Conservation (phyloP, 116 monocot species). For the Zostera marina region DNA sequence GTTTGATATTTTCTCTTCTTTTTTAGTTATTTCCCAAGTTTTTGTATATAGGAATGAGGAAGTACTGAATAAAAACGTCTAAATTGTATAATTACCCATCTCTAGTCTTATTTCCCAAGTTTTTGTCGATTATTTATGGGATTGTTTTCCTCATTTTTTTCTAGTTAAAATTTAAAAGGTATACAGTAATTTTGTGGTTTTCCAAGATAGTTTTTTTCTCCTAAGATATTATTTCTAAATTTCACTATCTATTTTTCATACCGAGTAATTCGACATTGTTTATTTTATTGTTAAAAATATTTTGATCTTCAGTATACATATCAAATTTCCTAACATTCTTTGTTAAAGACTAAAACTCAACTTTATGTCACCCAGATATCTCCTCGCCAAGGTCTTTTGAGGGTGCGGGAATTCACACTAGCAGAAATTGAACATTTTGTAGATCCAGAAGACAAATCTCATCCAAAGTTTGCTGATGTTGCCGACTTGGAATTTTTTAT, state of each 20-base stretch:
- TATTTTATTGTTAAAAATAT: neutral
- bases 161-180: neutral
- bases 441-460: conserved; percentile 89
- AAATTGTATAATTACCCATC: no score
- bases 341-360: neutral
- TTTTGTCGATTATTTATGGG: no score
- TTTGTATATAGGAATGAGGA: no score
- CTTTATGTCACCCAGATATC: conserved; percentile 44
- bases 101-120: no score
- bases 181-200: neutral
- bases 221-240: no score
- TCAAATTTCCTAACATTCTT: neutral
- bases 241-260: neutral
- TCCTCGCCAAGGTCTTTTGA: conserved; percentile 85
- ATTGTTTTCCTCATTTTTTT: neutral
- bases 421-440: conserved; percentile 98
- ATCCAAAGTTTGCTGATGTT: conserved; percentile 79
- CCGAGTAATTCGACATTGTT: neutral
- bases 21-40: neutral
- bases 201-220: neutral
- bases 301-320: neutral
- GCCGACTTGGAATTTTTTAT: conserved; percentile 76
- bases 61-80: no score
- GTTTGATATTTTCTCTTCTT: conserved; percentile 13
- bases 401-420: conserved; percentile 85